Conservation (phyloP, 2,329 filamentous ascomycete genomes). For the Zasmidium cellare region DNA sequence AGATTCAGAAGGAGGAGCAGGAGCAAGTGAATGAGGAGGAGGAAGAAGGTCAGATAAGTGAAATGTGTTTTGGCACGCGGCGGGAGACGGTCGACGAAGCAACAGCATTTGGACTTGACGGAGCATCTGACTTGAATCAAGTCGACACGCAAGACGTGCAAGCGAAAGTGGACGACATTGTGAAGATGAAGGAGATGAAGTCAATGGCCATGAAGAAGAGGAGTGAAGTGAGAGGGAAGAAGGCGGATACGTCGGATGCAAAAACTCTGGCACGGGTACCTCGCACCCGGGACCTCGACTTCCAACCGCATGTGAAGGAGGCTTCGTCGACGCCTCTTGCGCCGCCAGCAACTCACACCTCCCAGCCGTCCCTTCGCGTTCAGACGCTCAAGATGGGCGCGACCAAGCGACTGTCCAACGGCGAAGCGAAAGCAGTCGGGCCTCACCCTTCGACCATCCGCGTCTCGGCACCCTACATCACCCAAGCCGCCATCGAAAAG, state of each 20-base stretch:
- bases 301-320: too few relatives aligned
- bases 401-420: conserved; percentile 33
- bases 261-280: not conserved
- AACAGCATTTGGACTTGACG: not conserved
- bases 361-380: not conserved
- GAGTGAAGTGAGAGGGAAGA: not conserved
- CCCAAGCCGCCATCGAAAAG: conserved; percentile 76
- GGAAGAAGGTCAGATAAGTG: too few relatives aligned
- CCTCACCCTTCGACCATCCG: conserved; percentile 65
- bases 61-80: too few relatives aligned
- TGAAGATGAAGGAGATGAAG: not conserved
- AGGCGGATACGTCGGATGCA: not conserved
- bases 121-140: too few relatives aligned
- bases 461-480: conserved; percentile 72
- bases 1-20: too few relatives aligned
- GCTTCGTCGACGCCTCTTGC: not conserved
- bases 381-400: conserved; percentile 27
- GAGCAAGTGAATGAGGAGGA: too few relatives aligned
- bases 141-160: not conserved
- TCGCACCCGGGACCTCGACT: too few relatives aligned
- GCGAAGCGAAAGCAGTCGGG: conserved; percentile 39
- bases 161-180: not conserved
- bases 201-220: conserved; percentile 3
- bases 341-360: conserved; percentile 1
- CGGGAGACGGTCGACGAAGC: too few relatives aligned